These are phyloP conservation scores for Pythium monospermum DNA, from an alignment of 352 stramenopile genomes.

Conservation along the genomic window DNA sequence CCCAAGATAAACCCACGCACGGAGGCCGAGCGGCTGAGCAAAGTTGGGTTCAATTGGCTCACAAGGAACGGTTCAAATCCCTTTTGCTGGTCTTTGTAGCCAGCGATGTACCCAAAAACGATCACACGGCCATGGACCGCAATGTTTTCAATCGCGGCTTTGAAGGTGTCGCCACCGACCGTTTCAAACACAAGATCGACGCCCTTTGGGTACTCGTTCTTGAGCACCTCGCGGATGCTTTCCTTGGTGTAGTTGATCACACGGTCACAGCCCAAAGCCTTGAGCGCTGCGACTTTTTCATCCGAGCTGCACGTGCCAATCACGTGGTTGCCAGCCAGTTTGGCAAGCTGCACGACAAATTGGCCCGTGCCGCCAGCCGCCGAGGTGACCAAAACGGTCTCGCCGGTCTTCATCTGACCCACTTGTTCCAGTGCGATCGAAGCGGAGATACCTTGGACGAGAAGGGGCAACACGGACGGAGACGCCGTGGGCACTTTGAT, in stretches of 20 bases:
- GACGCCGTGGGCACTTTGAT: slow-evolving; percentile 26
- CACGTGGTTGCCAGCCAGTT: slow-evolving; percentile 72
- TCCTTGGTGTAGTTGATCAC: slow-evolving; percentile 88
- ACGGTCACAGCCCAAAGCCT: slow-evolving; percentile 57
- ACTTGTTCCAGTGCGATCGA: slow-evolving; percentile 47
- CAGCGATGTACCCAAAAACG: slow-evolving; percentile 49
- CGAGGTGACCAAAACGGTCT: slow-evolving; percentile 60
- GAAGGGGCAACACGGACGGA: slow-evolving; percentile 29
- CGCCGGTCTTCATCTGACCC: slow-evolving; percentile 47
- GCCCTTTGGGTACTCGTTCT: slow-evolving; percentile 64
- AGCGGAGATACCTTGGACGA: slow-evolving; percentile 34
- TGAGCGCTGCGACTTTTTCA: slow-evolving; percentile 82
- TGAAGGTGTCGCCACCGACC: slow-evolving; percentile 51
- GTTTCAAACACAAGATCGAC: slow-evolving; percentile 67
- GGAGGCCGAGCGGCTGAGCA: slow-evolving; percentile 34
- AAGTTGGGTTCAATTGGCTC: slow-evolving; percentile 7
- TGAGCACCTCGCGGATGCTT: slow-evolving; percentile 43
- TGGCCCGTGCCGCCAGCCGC: slow-evolving; percentile 76
- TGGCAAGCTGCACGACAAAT: slow-evolving; percentile 82
- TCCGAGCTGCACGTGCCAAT: slow-evolving; percentile 79
- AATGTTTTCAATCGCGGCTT: slow-evolving; percentile 49
- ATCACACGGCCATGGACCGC: slow-evolving; percentile 53
- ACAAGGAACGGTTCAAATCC: slow-evolving; percentile 18
- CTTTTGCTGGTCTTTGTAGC: slow-evolving; percentile 31
- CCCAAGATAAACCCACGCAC: slow-evolving; percentile 36